Evolutionary conservation across 129 eudicot genomes (phyloP).

Genomic region (Pulicaria dysenterica): DNA sequence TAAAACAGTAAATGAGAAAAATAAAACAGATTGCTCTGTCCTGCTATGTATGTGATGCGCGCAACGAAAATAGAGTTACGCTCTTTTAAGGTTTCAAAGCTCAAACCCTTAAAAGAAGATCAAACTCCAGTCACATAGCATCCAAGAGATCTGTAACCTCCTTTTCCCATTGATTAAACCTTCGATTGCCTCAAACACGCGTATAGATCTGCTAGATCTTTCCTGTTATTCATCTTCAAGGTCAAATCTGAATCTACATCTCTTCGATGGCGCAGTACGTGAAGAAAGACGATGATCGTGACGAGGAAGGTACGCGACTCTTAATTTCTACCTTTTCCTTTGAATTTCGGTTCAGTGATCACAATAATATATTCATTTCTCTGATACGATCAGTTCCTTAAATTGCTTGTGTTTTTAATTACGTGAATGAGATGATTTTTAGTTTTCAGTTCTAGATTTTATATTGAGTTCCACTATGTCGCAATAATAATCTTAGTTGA

Average conservation of each 20-base stretch:
- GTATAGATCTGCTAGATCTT: conserved; percentile 12
- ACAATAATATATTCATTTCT: conserved; percentile 4
- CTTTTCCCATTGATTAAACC: conserved; percentile 13
- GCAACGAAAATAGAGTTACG: conserved; percentile 15
- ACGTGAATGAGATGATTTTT: conserved; percentile 14
- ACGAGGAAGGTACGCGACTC: conserved; percentile 70
- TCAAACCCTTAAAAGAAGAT: conserved; percentile 24
- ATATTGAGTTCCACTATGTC: background rate
- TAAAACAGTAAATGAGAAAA: too few species aligned
- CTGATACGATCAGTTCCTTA: conserved; percentile 4
- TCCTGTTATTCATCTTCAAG: background rate
- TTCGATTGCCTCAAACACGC: background rate
- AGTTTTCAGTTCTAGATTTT: conserved; percentile 27
- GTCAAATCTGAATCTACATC: conserved; percentile 9
- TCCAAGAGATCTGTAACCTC: conserved; percentile 25
- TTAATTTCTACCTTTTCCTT: background rate
- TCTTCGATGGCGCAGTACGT: conserved; percentile 70
- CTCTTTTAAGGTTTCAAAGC: background rate
- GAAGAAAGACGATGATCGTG: conserved; percentile 97
- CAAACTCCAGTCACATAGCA: conserved; percentile 20
- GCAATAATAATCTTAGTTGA: conserved; percentile 4
- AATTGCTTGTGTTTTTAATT: background rate
- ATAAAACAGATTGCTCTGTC: background rate
- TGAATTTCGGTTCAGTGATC: conserved; percentile 3
- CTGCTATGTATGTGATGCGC: background rate